A percentile compares a stretch with the other conserved stretches of the same genome.
These are phyloP conservation scores for Clavaria fumosa DNA, from an alignment of 768 basidiomycete species.

Conservation along the genomic window DNA sequence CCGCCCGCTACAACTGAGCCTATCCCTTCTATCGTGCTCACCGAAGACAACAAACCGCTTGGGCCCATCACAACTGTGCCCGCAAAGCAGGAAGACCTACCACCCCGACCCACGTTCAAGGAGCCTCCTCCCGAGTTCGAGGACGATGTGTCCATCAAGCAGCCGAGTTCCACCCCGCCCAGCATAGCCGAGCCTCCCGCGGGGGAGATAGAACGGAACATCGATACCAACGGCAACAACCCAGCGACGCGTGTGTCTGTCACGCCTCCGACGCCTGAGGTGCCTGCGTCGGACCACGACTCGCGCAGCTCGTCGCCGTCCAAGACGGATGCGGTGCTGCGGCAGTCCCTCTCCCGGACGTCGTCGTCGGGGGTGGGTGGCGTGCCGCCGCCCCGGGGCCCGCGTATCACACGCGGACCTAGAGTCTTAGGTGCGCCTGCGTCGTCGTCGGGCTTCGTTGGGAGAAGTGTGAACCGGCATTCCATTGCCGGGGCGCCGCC, in stretches of 20 bases:
- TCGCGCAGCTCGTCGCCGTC: neutral
- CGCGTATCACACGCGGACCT: neutral
- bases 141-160: slow-evolving; percentile 38
- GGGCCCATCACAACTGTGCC: neutral
- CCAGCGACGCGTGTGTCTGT: slow-evolving; percentile 22
- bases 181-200: slow-evolving; percentile 25
- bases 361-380: neutral
- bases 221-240: slow-evolving; percentile 11
- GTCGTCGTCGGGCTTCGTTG: neutral
- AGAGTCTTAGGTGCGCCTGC: neutral
- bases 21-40: slow-evolving; percentile 7
- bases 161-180: slow-evolving; percentile 38
- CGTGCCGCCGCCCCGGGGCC: neutral
- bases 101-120: slow-evolving; percentile 36
- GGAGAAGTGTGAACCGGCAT: neutral
- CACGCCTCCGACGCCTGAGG: slow-evolving; percentile 38
- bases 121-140: slow-evolving; percentile 46
- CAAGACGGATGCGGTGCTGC: neutral
- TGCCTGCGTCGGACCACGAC: neutral
- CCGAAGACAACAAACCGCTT: too few relatives aligned
- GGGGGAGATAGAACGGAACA: too few relatives aligned
- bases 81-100: slow-evolving; percentile 14
- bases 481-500: slow-evolving; percentile 4
- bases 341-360: neutral
- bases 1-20: slow-evolving; percentile 12